A percentile compares a stretch with the other conserved stretches of the same genome.
These are phyloP conservation scores for Talaromyces trachyspermus DNA, from an alignment of 495 filamentous ascomycete species.

Conservation along the genomic window DNA sequence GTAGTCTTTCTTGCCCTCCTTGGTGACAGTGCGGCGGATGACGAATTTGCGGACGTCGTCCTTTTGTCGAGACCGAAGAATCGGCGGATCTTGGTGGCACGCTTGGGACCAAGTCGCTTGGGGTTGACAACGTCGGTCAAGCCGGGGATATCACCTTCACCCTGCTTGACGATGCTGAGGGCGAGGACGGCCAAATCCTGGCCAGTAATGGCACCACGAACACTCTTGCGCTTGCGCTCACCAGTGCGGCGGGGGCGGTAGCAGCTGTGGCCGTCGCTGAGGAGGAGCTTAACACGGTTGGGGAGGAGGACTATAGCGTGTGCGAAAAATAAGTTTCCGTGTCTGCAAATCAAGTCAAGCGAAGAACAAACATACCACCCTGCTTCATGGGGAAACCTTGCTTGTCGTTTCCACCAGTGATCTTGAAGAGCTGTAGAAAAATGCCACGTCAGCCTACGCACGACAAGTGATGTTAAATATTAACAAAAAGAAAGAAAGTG, in stretches of 20 bases:
- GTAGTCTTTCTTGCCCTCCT: slow-evolving; percentile 92
- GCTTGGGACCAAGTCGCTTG: slow-evolving; percentile 97
- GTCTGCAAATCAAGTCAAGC: no score
- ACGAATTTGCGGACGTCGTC: slow-evolving; percentile 99
- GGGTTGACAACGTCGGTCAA: slow-evolving; percentile 94
- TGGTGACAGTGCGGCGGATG: slow-evolving; percentile 97
- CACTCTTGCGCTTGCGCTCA: slow-evolving; percentile 97
- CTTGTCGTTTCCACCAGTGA: slow-evolving; percentile 99
- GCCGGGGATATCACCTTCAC: slow-evolving; percentile 85
- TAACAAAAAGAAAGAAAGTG: no score
- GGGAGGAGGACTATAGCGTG: slow-evolving; percentile 81
- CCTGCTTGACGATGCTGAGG: slow-evolving; percentile 93
- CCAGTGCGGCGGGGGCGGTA: slow-evolving; percentile 95
- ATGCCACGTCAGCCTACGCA: neutral
- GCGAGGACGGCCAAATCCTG: slow-evolving; percentile 91
- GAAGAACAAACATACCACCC: slow-evolving; percentile 55
- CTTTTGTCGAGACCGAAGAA: slow-evolving; percentile 99
- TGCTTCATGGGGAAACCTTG: slow-evolving; percentile 99
- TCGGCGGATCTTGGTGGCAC: slow-evolving; percentile 96
- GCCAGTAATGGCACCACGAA: slow-evolving; percentile 90
- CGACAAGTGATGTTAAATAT: neutral
- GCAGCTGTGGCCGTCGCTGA: slow-evolving; percentile 84
- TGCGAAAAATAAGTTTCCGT: no score
- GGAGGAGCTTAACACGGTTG: slow-evolving; percentile 91
- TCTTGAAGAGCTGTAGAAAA: slow-evolving; percentile 46